These are phyloP conservation scores for Apiospora koreana DNA, from an alignment of 2,329 filamentous ascomycete species.

Conservation along the genomic window DNA sequence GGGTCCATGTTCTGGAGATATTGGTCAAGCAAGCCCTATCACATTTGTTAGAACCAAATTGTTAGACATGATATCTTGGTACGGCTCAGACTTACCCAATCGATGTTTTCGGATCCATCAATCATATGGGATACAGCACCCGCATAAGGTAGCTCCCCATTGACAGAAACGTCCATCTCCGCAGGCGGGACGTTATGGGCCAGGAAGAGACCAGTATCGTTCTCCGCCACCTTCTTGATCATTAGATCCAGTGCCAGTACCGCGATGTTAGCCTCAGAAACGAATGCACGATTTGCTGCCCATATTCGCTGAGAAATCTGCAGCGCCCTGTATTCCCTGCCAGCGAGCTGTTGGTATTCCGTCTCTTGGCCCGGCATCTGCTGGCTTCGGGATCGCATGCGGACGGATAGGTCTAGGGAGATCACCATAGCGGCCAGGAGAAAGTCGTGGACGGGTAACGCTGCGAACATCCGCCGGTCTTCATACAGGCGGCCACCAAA, in stretches of 20 bases:
- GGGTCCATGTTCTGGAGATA: neutral
- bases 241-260: slow-evolving; percentile 21
- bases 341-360: slow-evolving; percentile 6
- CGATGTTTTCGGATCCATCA: neutral
- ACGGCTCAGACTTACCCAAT: neutral
- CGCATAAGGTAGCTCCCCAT: neutral
- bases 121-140: neutral
- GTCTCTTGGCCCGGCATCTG: neutral
- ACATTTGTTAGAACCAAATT: neutral
- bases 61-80: neutral
- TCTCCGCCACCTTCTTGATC: slow-evolving; percentile 19
- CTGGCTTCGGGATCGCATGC: slow-evolving; percentile 17
- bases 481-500: slow-evolving; percentile 45
- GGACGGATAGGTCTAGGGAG: slow-evolving; percentile 38
- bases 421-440: slow-evolving; percentile 53
- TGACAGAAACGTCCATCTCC: neutral
- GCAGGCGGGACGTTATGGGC: too few relatives aligned
- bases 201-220: neutral
- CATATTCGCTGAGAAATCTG: slow-evolving; percentile 25
- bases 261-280: slow-evolving; percentile 23
- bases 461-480: slow-evolving; percentile 46
- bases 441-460: slow-evolving; percentile 49
- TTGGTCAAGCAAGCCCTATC: neutral
- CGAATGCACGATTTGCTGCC: slow-evolving; percentile 11
- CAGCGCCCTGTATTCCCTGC: slow-evolving; percentile 19